A percentile compares a stretch with the other conserved stretches of the same genome.
Evolutionary conservation across 768 basidiomycete species (phyloP).

Genomic region (Lentinula raphanica): DNA sequence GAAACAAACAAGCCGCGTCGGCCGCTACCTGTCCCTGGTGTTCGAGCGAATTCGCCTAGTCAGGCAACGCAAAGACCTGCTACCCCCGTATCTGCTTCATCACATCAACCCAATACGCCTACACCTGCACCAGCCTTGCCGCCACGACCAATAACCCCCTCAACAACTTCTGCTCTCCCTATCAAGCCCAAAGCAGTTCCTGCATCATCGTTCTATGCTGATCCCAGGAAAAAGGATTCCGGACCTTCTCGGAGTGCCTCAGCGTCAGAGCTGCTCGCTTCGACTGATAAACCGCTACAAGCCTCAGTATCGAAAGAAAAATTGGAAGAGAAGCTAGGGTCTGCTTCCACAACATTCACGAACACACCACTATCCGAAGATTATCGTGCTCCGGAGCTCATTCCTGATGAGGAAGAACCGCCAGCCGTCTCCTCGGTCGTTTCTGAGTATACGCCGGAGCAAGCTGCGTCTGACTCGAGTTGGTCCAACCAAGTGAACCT

Average conservation of each 20-base stretch:
- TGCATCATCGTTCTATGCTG: constrained; percentile 34
- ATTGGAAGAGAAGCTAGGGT: constrained; percentile 33
- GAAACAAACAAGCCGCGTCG: constrained; percentile 7
- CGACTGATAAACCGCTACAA: neutral
- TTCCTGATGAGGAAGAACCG: constrained; percentile 18
- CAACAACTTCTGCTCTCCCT: neutral
- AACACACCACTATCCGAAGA: constrained; percentile 23
- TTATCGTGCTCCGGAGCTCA: constrained; percentile 1
- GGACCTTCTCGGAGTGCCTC: constrained; percentile 18
- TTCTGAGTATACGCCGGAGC: constrained; percentile 30
- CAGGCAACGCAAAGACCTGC: neutral
- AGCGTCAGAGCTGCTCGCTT: neutral
- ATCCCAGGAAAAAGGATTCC: constrained; percentile 20
- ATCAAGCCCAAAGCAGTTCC: constrained; percentile 14
- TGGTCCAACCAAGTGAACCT: constrained; percentile 2
- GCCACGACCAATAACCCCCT: neutral
- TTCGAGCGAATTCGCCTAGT: neutral
- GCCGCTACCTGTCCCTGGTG: constrained; percentile 9
- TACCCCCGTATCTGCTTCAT: neutral
- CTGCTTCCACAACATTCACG: constrained; percentile 36
- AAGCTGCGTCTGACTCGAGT: constrained; percentile 25
- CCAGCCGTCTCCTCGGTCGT: constrained; percentile 55
- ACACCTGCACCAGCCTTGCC: neutral
- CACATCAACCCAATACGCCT: constrained; percentile 13
- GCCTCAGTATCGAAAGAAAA: neutral